Evolutionary conservation across 169 alveolate genomes (phyloP), one percentile per base, ranked within the genome.

Genomic region (Plasmodium vinckei): DNA sequence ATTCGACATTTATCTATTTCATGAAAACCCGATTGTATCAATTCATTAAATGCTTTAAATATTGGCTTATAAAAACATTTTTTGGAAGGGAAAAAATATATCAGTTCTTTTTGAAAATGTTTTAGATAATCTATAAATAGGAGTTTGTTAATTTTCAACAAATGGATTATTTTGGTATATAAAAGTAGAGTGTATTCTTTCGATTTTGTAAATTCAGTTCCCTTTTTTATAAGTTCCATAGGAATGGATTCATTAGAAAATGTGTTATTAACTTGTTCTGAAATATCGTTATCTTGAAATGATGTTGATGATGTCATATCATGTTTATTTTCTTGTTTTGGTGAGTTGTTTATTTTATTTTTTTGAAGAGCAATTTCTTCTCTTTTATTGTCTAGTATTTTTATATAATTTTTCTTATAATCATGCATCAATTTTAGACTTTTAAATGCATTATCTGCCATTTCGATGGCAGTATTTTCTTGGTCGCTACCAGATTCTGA

Each of bases 1-100:
- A 27, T 63, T 19, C 88, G 44, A 5, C 53, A 39, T 27, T 51
- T 77, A 54, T 77, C 88, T 15, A 77, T 61, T 64, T 77, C 70
- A 51, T 53, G 15, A 49, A 63, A 63, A 17, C 42, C 49, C 6
- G 56, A 53, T 9, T 23, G 10, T 68, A 51, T 61, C 49, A 77
- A 56, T 49, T 77, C 79, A 23, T 54, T 77, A 60, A 77, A 77
- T 15, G 88, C 15, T 19, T 63, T 23, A 19, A 77, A 63, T 13
- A 77, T 5, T 27, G 51, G 49, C 27, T 54, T 47, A 54, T 77
- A 77, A 9, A 77, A 21, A 7, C 25, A 77, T 57, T 77, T 77
- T 53, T 57, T 77, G 17, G 88, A 77, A 5, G 88, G 88, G 57
- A 77, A 77, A 53, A 77, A 64, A 77, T 51, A 63, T 51, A 77